Evolutionary conservation across 164 flowering plant genomes (phyloP), one percentile per base, ranked within the genome.

Genomic region (Berberis thunbergii): DNA sequence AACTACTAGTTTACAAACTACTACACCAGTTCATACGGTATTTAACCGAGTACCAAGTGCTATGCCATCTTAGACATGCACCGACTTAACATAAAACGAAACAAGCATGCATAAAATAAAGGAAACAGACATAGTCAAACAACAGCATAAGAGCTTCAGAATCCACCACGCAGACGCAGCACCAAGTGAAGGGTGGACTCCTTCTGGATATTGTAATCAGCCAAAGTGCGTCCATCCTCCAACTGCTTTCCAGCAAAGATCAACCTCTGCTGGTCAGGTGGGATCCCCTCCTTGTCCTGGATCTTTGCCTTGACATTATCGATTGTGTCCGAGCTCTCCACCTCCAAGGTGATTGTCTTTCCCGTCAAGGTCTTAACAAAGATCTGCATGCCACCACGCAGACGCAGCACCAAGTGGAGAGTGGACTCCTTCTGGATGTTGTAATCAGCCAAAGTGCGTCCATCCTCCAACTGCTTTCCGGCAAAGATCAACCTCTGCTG

Each of bases 401-500:
- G 54, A 5, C 54, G 54, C 7, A 50, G 11, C 7, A 50, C 54
- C 54, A 50, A 50, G 11, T 50, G 54, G 9, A 50, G 11, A 1
- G 54, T 50, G 12, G 54, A 50, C 11, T 50, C 54, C 54, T 50
- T 50, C 11, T 50, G 54, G 2, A 50, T 50, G 54, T 50, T 50
- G 11, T 50, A 50, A 9, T 50, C 54, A 50, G 54, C 54, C 8
- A 50, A n/a, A 2, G 54, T 50, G 3, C 54, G 7, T 3, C 54
- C 54, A 8, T 50, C 54, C 12, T 50, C 54, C 54, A 50, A 50
- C 11, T 50, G 54, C 54, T 50, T 50, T 8, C 54, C 54, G 7
- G 54, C 54, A 50, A 50, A 50, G 54, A 50, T 50, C 54, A 50
- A 50, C 54, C 54, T 50, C 54, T 50, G 54, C 54, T 50, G 54